A percentile compares a stretch with the other conserved stretches of the same genome.
phyloP scores from a whole-genome alignment of 2,329 filamentous ascomycete genomes.

The Arachnopeziza araneosa region DNA sequence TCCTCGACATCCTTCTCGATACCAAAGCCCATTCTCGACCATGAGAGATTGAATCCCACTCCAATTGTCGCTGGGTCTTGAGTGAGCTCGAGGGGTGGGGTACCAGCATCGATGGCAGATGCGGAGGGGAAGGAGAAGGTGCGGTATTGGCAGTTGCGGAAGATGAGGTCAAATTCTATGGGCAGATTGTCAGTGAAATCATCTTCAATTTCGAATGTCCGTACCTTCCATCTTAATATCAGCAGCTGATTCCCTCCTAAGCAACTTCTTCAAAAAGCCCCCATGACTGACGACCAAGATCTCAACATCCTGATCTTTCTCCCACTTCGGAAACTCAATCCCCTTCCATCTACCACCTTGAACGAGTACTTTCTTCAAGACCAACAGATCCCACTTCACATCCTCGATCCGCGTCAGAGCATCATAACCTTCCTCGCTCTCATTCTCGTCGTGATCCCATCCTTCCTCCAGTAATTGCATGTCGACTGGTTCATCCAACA shows the following conservation, averaged over 20 bases:
- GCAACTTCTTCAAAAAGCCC: conserved; percentile 4
- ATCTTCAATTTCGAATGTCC: no score
- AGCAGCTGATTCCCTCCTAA: background rate
- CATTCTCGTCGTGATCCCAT: background rate
- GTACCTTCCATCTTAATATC: background rate
- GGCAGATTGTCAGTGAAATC: background rate
- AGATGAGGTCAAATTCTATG: background rate
- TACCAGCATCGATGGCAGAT: background rate
- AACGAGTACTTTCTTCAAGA: background rate
- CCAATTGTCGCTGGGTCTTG: background rate
- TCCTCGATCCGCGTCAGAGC: background rate
- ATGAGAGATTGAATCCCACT: background rate
- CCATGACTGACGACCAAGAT: conserved; percentile 11
- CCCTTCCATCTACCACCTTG: conserved; percentile 10
- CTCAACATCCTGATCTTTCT: conserved; percentile 4
- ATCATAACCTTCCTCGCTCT: background rate
- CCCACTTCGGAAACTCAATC: background rate
- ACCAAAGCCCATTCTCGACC: background rate
- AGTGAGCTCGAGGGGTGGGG: background rate
- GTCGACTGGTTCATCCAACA: background rate
- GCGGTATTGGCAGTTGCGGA: background rate
- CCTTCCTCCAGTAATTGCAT: background rate
- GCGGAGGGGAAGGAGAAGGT: background rate
- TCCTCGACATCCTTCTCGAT: background rate
- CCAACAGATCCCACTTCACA: conserved; percentile 2